phyloP scores from a whole-genome alignment of 1,284 basidiomycete species.

The Thelephora terrestris region DNA sequence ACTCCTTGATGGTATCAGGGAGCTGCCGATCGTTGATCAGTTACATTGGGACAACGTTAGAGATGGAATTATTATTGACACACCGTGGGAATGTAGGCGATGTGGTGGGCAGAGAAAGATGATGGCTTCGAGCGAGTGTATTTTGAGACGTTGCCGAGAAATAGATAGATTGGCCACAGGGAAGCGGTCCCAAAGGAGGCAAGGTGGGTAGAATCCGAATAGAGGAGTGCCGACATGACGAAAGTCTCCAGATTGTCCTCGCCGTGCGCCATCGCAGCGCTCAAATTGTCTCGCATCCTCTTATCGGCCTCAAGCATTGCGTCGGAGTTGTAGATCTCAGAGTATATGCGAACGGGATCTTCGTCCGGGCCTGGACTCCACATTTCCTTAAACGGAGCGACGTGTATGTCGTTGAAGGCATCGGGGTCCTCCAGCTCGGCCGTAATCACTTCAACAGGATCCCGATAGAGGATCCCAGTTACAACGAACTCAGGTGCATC shows the following conservation, averaged over 20 bases:
- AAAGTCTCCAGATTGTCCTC: constrained; percentile 12
- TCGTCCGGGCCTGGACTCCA: constrained; percentile 7
- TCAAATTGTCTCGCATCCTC: constrained; percentile 11
- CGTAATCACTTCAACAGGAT: constrained; percentile 6
- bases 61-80: constrained; percentile 3
- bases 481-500: constrained; percentile 3
- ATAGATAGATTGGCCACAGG: constrained; percentile 27
- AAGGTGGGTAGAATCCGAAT: constrained; percentile 25
- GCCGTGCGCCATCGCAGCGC: constrained; percentile 10
- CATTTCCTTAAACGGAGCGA: constrained; percentile 6
- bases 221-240: constrained; percentile 21
- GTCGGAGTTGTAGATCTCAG: constrained; percentile 13
- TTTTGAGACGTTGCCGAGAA: constrained; percentile 26
- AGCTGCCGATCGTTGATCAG: neutral
- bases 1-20: neutral
- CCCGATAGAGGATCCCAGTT: constrained; percentile 4
- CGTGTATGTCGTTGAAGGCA: neutral
- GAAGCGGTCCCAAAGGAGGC: constrained; percentile 21
- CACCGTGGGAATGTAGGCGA: constrained; percentile 12
- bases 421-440: neutral
- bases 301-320: constrained; percentile 12
- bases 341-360: constrained; percentile 9
- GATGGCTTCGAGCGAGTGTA: constrained; percentile 16
- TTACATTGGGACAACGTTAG: neutral
- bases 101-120: constrained; percentile 17